Base-by-base conservation (phyloP, 2,329 filamentous ascomycete genomes). In the Diaporthe caulivora region DNA sequence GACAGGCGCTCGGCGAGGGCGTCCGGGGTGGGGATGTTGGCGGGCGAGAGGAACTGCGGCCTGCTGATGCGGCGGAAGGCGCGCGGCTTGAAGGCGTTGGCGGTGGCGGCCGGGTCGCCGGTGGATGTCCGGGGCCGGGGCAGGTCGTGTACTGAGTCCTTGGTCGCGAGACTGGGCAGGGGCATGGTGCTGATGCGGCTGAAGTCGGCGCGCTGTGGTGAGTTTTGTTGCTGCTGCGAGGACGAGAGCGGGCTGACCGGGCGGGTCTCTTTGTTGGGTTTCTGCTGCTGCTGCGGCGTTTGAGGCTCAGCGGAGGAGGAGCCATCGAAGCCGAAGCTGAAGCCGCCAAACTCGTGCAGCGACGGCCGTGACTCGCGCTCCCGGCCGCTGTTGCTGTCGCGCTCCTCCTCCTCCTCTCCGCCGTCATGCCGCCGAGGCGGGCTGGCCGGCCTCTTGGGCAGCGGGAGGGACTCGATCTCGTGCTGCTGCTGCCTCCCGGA, bases 21-120 rank as follows among this genome's bases (percentile, higher is more conserved):
- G 37, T 75, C 73, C 6, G 73, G 69, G 9, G 55, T 44, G 34
- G 70, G 42, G 40, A 57, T 64, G 58, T 71, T 65, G 44, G 37
- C 51, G 40, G 73, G 73, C 15, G 73, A 73, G 10, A 75, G 54
- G 71, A 75, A 75, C 11, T 55, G 53, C n/a, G 73, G 73, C 67
- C 73, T 73, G 62, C 73, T 75, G 65, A 75, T 73, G 44, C 73
- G 71, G 34, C 73, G 42, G 71, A 75, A 75, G 4, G 62, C 62
- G 62, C 72, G 72, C 2, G 70, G 72, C 62, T 68, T 72, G 72
- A 72, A 69, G 15, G 70, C 17, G 55, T 53, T 51, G 10, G 64
- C 70, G 10, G 40, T 57, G 18, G 73, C n/a, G 26, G 42, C 53
- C 15, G 67, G 49, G 34, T 58, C 55, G 58, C 73, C 73, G 6